Conservation (phyloP, 1,284 basidiomycete genomes). For the Lentinus polychrous region DNA sequence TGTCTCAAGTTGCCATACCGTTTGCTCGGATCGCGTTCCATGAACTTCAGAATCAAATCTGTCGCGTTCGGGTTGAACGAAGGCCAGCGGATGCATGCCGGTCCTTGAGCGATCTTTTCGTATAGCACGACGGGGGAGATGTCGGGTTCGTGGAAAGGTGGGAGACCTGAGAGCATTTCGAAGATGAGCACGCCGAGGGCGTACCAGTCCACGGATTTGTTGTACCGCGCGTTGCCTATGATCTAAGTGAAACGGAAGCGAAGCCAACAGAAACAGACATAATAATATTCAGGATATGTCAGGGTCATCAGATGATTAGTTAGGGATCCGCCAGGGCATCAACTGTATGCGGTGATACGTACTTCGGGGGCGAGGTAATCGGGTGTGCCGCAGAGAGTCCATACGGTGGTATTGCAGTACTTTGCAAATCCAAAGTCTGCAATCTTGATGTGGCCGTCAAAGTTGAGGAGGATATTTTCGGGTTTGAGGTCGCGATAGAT, state of each 20-base stretch:
- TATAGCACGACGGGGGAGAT: conserved; percentile 63
- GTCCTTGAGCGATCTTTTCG: conserved; percentile 80
- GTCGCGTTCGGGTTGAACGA: conserved; percentile 81
- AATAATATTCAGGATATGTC: neutral
- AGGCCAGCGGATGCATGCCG: conserved; percentile 80
- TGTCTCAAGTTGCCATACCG: conserved; percentile 90
- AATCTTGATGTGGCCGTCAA: conserved; percentile 96
- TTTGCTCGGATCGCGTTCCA: conserved; percentile 87
- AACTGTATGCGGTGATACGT: conserved; percentile 9
- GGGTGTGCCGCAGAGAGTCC: conserved; percentile 97
- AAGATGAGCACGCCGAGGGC: conserved; percentile 95
- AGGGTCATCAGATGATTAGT: too few species aligned
- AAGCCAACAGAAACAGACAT: conserved; percentile 3
- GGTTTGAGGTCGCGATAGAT: conserved; percentile 98
- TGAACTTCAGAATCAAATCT: conserved; percentile 85
- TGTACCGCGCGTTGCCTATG: conserved; percentile 88
- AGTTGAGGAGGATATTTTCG: conserved; percentile 90
- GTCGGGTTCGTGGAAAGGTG: conserved; percentile 68
- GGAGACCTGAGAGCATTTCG: conserved; percentile 91
- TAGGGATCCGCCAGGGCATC: neutral
- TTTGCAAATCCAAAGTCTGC: conserved; percentile 99
- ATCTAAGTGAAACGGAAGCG: conserved; percentile 37
- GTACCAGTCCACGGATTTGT: conserved; percentile 99
- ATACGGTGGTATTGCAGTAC: conserved; percentile 83
- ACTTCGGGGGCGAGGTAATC: conserved; percentile 95